Evolutionary conservation across 257 asterid species (phyloP), one percentile per base, ranked within the genome.

Genomic region (Dorcoceras hygrometricum): DNA sequence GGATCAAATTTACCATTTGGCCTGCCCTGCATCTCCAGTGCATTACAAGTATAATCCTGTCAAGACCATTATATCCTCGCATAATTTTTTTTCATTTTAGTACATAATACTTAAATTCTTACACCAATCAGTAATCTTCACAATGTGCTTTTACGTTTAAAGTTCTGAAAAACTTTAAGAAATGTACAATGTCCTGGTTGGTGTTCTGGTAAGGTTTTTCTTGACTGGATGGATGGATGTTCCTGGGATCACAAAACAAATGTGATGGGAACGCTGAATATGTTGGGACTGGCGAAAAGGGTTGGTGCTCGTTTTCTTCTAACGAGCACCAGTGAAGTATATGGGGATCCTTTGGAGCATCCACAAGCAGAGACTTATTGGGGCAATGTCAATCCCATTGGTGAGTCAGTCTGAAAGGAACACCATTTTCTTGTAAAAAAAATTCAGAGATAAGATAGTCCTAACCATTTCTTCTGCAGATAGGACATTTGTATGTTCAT

Each of bases 231-330:
- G 73, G 86, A 85, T 78, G 57, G 11, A 46, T 23, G 75, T 71
- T 77, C 32, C 56, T 32, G 85, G 64, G 71, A 72, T 77, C 85
- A 92, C 97, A 92, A 92, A 83, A 92, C 98, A 32, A 92, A 92
- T 79, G 97, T 92, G 79, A 87, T 92, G 96, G 98, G 98, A 73
- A 92, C 96, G 57, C 62, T 92, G 83, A 92, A 92, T 88, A 92
- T 87, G 97, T 68, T 92, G 79, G 98, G 97, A 2, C 63, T 92
- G 65, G 98, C 98, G 2, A 92, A 92, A 81, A 83, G 98, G 74
- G 77, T 92, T 0, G 88, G 93, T 4, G 97, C 98, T 0, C 80
- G 96, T 23, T 92, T 92, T 63, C 63, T 92, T 78, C 85, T 92
- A 19, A 89, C 97, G 1, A 92, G 98, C 79, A 89, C 98, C 8